phyloP scores from a whole-genome alignment of 257 asterid genomes.

The Solanum virginianum region DNA sequence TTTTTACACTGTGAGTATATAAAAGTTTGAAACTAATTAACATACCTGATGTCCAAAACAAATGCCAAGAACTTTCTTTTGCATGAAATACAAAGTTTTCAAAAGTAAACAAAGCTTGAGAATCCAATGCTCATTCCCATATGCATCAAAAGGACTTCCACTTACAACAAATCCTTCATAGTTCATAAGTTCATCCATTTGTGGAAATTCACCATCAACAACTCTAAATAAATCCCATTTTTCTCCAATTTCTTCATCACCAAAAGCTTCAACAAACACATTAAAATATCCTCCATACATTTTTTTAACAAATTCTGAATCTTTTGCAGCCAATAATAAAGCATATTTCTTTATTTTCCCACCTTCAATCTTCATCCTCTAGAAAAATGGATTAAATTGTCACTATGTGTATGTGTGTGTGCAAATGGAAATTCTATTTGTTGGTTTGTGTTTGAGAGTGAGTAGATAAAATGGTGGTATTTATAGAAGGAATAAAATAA shows the following conservation, averaged over 20 bases:
- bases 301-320: slow-evolving; percentile 53
- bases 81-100: slow-evolving; percentile 32
- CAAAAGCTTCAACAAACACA: slow-evolving; percentile 42
- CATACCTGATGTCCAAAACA: slow-evolving; percentile 73
- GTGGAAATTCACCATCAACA: slow-evolving; percentile 51
- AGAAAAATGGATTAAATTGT: neutral
- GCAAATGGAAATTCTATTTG: neutral
- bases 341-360: slow-evolving; percentile 30
- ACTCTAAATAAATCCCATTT: slow-evolving; percentile 54
- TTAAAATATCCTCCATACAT: slow-evolving; percentile 46
- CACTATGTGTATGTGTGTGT: neutral
- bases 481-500: neutral
- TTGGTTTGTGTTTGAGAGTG: neutral
- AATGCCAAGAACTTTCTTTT: slow-evolving; percentile 62
- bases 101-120: slow-evolving; percentile 39
- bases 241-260: slow-evolving; percentile 37
- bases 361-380: slow-evolving; percentile 12
- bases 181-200: slow-evolving; percentile 13
- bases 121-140: slow-evolving; percentile 49
- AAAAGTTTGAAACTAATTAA: neutral
- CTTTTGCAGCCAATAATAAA: slow-evolving; percentile 38
- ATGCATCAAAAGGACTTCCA: slow-evolving; percentile 63
- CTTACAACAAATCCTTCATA: slow-evolving; percentile 60
- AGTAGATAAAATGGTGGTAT: neutral
- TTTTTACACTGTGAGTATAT: neutral